phyloP scores from a whole-genome alignment of 83 land plant species.

The Larix sibirica region DNA sequence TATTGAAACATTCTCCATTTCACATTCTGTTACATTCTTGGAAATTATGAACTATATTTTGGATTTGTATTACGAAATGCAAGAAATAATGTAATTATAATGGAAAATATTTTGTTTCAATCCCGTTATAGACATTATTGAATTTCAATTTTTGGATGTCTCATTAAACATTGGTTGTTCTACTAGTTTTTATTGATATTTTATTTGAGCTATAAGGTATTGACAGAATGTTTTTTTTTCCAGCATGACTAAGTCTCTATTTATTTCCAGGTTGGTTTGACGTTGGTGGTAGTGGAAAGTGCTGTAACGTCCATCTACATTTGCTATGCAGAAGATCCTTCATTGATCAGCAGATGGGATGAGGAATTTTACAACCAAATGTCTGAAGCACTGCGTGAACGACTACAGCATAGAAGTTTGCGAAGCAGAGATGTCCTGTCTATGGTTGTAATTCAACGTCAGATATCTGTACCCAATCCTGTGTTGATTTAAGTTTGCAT shows the following conservation, averaged over 20 bases:
- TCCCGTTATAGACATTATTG: not conserved
- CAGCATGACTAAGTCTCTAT: not conserved
- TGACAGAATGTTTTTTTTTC: not conserved
- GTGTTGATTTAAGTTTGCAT: not conserved
- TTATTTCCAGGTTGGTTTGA: constrained; percentile 73
- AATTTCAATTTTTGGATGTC: not conserved
- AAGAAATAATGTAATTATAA: not conserved
- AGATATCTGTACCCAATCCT: constrained; percentile 3
- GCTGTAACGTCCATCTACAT: constrained; percentile 96
- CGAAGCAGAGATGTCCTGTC: constrained; percentile 49
- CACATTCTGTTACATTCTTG: too few relatives aligned
- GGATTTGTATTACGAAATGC: not conserved
- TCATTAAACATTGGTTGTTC: not conserved
- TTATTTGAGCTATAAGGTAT: not conserved
- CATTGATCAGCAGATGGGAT: constrained; percentile 84
- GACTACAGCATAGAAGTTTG: constrained; percentile 83
- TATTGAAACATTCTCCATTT: not conserved
- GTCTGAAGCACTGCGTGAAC: constrained; percentile 78
- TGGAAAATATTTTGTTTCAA: not conserved
- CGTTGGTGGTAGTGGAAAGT: constrained; percentile 89
- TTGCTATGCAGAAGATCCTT: constrained; percentile 88
- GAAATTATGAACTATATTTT: too few relatives aligned
- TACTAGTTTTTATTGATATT: not conserved
- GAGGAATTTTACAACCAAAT: constrained; percentile 80
- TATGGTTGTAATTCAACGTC: constrained; percentile 15